Evolutionary conservation across 768 basidiomycete species (phyloP).

Genomic region (Chalciporus piperatus): DNA sequence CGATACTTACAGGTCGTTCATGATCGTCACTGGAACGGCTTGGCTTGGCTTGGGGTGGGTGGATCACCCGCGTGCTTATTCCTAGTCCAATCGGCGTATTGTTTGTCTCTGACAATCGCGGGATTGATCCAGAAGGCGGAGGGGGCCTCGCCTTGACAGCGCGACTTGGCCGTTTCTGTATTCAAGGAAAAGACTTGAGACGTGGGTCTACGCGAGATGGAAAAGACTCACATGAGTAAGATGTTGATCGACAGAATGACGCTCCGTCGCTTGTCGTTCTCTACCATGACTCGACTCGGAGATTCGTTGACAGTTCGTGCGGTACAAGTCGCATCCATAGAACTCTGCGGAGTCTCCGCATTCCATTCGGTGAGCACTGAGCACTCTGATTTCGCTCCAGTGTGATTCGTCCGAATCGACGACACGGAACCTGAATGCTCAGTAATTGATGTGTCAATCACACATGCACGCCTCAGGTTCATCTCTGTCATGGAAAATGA

Average conservation of each 20-base stretch:
- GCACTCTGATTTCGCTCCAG: not conserved
- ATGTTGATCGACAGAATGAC: conserved; percentile 16
- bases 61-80: conserved; percentile 21
- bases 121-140: conserved; percentile 12
- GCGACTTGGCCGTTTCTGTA: conserved; percentile 22
- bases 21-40: conserved; percentile 19
- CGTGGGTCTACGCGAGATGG: not conserved
- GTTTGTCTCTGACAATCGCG: conserved; percentile 33
- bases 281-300: conserved; percentile 10
- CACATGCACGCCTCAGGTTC: conserved; percentile 1
- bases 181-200: not conserved
- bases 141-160: conserved; percentile 10
- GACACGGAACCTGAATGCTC: not conserved
- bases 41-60: conserved; percentile 6
- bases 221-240: conserved; percentile 17
- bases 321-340: not conserved
- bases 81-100: conserved; percentile 30
- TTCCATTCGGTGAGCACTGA: not conserved
- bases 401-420: not conserved
- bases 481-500: conserved; percentile 1
- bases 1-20: conserved; percentile 23
- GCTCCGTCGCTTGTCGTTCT: conserved; percentile 21
- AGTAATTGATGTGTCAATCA: not conserved
- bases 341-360: not conserved
- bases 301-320: too few species aligned